Percentiles rank a stretch among this genome's conserved stretches.
Evolutionary conservation across 495 filamentous ascomycete genomes (phyloP).

Genomic region (Astrothelium macrocarpum): DNA sequence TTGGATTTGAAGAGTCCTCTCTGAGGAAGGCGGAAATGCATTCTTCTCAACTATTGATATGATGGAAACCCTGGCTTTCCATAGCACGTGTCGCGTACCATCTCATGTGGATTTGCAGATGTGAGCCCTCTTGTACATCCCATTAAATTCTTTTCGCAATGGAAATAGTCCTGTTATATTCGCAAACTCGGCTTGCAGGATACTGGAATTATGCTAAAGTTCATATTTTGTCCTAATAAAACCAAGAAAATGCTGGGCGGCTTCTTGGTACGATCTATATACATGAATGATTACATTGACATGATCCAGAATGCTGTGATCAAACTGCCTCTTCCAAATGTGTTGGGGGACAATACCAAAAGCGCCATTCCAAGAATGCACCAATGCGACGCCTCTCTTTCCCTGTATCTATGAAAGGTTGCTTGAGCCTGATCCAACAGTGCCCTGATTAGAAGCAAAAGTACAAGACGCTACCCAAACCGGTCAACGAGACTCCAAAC

Average conservation of each 20-base stretch:
- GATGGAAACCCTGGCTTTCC: too few species aligned
- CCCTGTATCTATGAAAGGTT: neutral
- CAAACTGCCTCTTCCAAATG: slow-evolving; percentile 4
- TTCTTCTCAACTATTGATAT: too few species aligned
- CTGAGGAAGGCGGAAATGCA: too few species aligned
- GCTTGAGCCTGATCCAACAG: neutral
- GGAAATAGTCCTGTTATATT: too few species aligned
- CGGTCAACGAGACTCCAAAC: slow-evolving; percentile 59
- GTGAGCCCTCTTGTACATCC: too few species aligned
- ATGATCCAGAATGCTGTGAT: neutral
- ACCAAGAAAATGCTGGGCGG: neutral
- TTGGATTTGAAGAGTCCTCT: too few species aligned
- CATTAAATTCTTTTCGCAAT: too few species aligned
- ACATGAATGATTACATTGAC: slow-evolving; percentile 4
- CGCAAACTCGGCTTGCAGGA: too few species aligned
- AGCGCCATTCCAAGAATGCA: slow-evolving; percentile 6
- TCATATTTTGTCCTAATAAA: neutral
- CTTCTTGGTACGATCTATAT: slow-evolving; percentile 5
- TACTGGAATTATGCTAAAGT: neutral
- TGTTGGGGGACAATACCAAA: slow-evolving; percentile 2
- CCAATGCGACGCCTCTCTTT: neutral
- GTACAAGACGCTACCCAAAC: slow-evolving; percentile 48
- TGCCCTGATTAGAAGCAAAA: slow-evolving; percentile 15
- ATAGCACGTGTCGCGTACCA: too few species aligned
- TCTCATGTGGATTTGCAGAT: too few species aligned